Evolutionary conservation across 2,329 filamentous ascomycete species (phyloP).

Genomic region (Penicillium sp.): DNA sequence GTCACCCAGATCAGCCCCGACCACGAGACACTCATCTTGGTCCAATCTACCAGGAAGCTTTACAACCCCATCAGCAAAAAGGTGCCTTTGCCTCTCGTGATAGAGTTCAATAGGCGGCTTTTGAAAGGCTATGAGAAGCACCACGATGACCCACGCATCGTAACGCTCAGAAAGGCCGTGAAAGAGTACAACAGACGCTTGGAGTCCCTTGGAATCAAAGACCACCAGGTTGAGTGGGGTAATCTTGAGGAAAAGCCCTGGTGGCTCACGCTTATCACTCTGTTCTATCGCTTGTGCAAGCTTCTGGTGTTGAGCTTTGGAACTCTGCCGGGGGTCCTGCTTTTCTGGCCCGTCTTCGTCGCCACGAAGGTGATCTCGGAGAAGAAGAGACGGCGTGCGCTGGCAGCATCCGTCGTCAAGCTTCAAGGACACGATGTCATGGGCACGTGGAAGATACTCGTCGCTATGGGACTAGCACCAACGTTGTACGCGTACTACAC

Average conservation of each 20-base stretch:
- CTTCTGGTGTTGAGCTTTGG: slow-evolving; percentile 70
- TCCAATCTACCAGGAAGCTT: slow-evolving; percentile 83
- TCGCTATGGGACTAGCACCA: slow-evolving; percentile 74
- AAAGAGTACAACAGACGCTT: slow-evolving; percentile 81
- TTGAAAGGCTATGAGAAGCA: slow-evolving; percentile 85
- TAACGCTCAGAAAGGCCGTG: slow-evolving; percentile 69
- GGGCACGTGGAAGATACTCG: slow-evolving; percentile 87
- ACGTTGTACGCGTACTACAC: slow-evolving; percentile 78
- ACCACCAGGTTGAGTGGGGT: slow-evolving; percentile 89
- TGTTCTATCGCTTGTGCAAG: slow-evolving; percentile 75
- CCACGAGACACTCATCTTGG: slow-evolving; percentile 88
- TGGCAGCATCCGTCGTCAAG: slow-evolving; percentile 81
- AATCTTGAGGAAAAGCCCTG: slow-evolving; percentile 42
- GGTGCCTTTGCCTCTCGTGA: slow-evolving; percentile 82
- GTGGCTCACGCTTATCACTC: slow-evolving; percentile 65
- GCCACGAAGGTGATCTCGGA: slow-evolving; percentile 76
- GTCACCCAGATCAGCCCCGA: slow-evolving; percentile 89
- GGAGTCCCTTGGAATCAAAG: slow-evolving; percentile 76
- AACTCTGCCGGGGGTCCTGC: slow-evolving; percentile 75
- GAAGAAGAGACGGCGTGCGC: slow-evolving; percentile 73
- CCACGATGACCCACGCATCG: slow-evolving; percentile 80
- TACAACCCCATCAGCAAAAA: slow-evolving; percentile 94
- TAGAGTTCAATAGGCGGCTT: slow-evolving; percentile 85
- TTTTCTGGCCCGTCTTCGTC: slow-evolving; percentile 86
- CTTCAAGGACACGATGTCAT: slow-evolving; percentile 81